Evolutionary conservation across 805 yeast species (phyloP), one percentile per base, ranked within the genome.

Genomic region (Henningerozyma blattae): DNA sequence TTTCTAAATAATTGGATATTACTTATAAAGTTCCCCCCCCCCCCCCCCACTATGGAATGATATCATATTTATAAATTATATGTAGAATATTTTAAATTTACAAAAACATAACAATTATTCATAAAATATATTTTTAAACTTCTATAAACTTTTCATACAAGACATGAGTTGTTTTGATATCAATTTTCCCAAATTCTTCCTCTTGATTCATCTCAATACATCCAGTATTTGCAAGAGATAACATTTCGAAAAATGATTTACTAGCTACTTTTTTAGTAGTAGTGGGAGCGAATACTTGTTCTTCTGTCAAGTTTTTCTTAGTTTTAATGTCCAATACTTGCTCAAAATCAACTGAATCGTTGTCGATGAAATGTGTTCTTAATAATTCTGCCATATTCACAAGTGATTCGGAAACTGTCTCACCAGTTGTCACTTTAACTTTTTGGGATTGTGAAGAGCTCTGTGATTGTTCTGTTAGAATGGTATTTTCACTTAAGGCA

Each of bases 161-260:
- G 5, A 57, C 48, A 31, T 67, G 65, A 44, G 64, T 71, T 9
- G 72, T 59, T 15, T 56, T 51, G 25, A 82, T 65, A n/a, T 42
- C 44, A 36, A 84, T 75, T 26, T 68, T 72, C 4, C 77, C 78
- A 42, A 76, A 83, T 15, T 78, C 45, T 27, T 60, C 61, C 6
- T 65, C 63, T 58, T 84, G 94, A 25, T 70, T 57, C 28, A 85
- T 54, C 13, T 62, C 60, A 30, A 86, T 60, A 34, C 89, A 77
- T 44, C 79, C 86, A 30, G 74, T 65, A 5, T 91, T 77, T 2
- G 93, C 93, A 37, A 86, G 63, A 3, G 85, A 89, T 44, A 86
- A 63, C 51, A 86, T 54, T 52, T 86, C 94, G 47, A 85, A 86
- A 56, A 86, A 86, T 34, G 82, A 42, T 27, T 38, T 43, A 34